A percentile compares a stretch with the other conserved stretches of the same genome.
Evolutionary conservation across 1,139 yeast genomes (phyloP).

Genomic region (Spathaspora sp.): DNA sequence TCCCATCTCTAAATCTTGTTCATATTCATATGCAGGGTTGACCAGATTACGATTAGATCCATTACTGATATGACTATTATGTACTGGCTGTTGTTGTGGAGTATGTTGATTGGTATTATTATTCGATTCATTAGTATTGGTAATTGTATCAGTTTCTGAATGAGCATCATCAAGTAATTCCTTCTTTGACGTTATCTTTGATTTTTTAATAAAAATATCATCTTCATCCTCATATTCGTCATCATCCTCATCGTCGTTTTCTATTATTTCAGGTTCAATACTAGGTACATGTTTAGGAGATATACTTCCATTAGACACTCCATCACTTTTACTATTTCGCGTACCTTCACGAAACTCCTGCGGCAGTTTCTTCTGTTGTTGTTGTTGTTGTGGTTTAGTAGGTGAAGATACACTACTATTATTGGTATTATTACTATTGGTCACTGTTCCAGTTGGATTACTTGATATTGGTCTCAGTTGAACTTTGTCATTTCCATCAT

Average conservation of each 20-base stretch:
- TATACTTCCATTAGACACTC: neutral
- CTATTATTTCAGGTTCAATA: slow-evolving; percentile 7
- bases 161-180: slow-evolving; percentile 41
- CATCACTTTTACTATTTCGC: slow-evolving; percentile 2
- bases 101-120: slow-evolving; percentile 5
- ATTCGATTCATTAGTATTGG: slow-evolving; percentile 40
- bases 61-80: too few species aligned
- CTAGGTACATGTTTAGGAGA: slow-evolving; percentile 3
- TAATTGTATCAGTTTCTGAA: slow-evolving; percentile 46
- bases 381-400: slow-evolving; percentile 2
- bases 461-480: slow-evolving; percentile 11
- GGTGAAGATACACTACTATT: slow-evolving; percentile 3
- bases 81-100: slow-evolving; percentile 9
- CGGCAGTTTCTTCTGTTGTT: slow-evolving; percentile 2
- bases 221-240: slow-evolving; percentile 12
- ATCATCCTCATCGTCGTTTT: slow-evolving; percentile 7
- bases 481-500: slow-evolving; percentile 32
- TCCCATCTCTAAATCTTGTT: neutral
- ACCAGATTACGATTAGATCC: neutral
- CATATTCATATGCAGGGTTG: neutral
- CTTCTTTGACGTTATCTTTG: slow-evolving; percentile 20
- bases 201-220: slow-evolving; percentile 10
- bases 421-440: slow-evolving; percentile 2
- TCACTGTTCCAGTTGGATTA: neutral
- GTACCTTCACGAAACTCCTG: neutral